Conservation (phyloP, 805 yeast genomes). For the Pichia eremophila region DNA sequence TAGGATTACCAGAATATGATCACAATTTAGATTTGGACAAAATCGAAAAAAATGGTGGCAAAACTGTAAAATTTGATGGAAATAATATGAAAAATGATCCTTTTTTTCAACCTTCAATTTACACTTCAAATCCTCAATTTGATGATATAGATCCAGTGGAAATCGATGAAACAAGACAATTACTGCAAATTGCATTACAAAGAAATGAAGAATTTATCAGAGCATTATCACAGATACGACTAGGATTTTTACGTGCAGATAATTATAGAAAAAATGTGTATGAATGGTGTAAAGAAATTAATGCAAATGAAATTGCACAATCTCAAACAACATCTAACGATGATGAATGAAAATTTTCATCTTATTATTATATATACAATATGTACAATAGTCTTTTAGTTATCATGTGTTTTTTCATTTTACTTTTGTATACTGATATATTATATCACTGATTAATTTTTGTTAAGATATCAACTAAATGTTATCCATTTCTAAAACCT, state of each 20-base stretch:
- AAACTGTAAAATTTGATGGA: background rate
- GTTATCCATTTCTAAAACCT: conserved; percentile 8
- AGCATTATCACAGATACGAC: conserved; percentile 63
- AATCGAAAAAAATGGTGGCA: background rate
- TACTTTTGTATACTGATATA: too few species aligned
- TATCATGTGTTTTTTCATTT: background rate
- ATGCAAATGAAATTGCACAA: conserved; percentile 35
- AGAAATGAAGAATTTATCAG: conserved; percentile 80
- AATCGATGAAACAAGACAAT: conserved; percentile 63
- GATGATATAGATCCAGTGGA: conserved; percentile 41
- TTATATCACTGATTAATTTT: too few species aligned
- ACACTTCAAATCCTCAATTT: conserved; percentile 37
- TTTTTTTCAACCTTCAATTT: conserved; percentile 56
- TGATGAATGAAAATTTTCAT: background rate
- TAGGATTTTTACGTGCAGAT: conserved; percentile 71
- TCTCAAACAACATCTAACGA: background rate
- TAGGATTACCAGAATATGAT: conserved; percentile 62
- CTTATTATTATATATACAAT: too few species aligned
- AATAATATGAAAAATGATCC: conserved; percentile 32
- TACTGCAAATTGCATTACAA: conserved; percentile 70
- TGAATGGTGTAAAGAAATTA: conserved; percentile 82
- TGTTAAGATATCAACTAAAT: background rate
- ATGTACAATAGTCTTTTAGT: background rate
- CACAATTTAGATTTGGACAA: conserved; percentile 39
- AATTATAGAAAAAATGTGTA: conserved; percentile 59